Evolutionary conservation across 306 rosid species (phyloP), one percentile per base, ranked within the genome.

Genomic region (Castanea sativa): DNA sequence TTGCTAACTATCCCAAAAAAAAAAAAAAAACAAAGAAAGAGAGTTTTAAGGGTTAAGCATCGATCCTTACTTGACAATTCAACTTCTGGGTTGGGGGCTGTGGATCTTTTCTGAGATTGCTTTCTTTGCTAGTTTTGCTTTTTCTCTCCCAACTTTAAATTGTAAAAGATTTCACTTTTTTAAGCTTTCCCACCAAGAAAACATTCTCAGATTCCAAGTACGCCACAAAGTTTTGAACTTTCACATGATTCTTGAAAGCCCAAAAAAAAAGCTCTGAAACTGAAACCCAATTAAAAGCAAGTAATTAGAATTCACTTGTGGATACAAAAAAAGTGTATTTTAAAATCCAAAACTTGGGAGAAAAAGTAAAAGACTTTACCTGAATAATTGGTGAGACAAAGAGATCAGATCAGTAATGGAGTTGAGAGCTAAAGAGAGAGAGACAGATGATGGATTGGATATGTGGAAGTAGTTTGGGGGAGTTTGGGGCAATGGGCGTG

Each of bases 1-100:
- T 32, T 73, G 65, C 67, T 59, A 68, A 49, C 55, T 69, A 74
- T 13, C 56, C 12, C 1, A 43, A 3, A 49, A 3, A 43, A 43
- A 1, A 45, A 11, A 45, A 49, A 0, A 45, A 10, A 11, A 11
- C 4, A 13, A 45, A 49, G 16, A 49, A 49, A 13, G 15, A 12
- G 57, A 55, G 61, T 60, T 41, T 41, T 80, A 79, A 79, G 68
- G 78, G 68, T 85, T 82, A n/a, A 41, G 85, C 90, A 88, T 87
- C 83, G 30, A 88, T 90, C 84, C 91, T 88, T 89, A 84, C 94
- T 87, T 85, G 94, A 58, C 60, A 77, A 63, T 82, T 82, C 83
- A 63, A 83, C 83, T 85, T 41, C 45, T 41, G 45, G 45, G 45
- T 8, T 86, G 79, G 60, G 89, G 78, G 82, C 2, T 55, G 84